Base-by-base conservation (phyloP, 1,284 basidiomycete species). In the Uromyces viciae-fabae region DNA sequence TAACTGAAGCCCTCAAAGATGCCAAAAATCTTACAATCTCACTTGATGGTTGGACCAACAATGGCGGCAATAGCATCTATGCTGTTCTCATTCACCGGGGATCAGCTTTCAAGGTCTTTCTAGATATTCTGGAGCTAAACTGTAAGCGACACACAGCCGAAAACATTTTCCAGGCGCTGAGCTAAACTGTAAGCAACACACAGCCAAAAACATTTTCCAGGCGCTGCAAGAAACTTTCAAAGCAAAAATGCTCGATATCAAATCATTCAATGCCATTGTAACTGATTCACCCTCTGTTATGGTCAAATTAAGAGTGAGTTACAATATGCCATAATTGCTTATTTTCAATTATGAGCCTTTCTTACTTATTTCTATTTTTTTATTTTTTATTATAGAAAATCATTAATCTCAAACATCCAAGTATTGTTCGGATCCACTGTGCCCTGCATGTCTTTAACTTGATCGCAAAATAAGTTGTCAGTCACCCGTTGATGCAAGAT, bases 1-100 rank as follows among this genome's bases (percentile, higher is more conserved):
- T 43, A 7, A 3, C 52, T 15, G 8, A 46, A 22, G 25, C 15
- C 28, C 22, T 74, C 15, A 25, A 5, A 5, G 15, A 25, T 38
- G 31, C 33, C 5, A 25, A 25, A 17, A 58, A 36, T 17, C 8
- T 74, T 17, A 74, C 72, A 2, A 3, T 74, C 17, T 33, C 52
- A 5, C 40, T 74, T 3, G 72, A 49, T 25, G 72, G 72, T 11
- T 74, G 72, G 72, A 74, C 72, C n/a, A 52, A 74, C 38, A 31
- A 28, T 11, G 43, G 52, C 5, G 54, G 54, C 8, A 56, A 74
- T 25, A 38, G 28, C 28, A n/a, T 58, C 2, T 74, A 56, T 40
- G 49, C 52, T 5, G 8, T 74, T 17, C 25, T 58, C 8, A 31
- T 74, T 49, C 49, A 58, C 14, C 42, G 46, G 40, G 52, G 72